Percentiles rank a stretch among this genome's conserved stretches.
phyloP scores from a whole-genome alignment of 2,329 filamentous ascomycete species.

The Aureobasidium leucospermi region DNA sequence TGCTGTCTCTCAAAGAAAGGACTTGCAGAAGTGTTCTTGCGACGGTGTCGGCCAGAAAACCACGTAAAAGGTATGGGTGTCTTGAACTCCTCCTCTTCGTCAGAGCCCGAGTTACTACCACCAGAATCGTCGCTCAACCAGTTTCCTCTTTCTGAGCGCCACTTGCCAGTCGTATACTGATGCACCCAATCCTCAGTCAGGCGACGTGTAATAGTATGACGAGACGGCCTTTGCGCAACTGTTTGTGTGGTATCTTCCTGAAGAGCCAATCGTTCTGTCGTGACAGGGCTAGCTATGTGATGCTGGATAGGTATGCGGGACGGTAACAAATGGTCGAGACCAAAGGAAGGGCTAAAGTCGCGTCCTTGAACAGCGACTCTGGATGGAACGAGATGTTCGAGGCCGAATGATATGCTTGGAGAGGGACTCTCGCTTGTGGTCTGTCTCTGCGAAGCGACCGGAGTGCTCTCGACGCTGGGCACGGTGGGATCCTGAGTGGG shows the following conservation, averaged over 20 bases:
- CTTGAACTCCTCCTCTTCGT: constrained; percentile 18
- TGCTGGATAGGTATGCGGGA: constrained; percentile 19
- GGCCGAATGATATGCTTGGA: constrained; percentile 25
- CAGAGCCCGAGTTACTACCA: constrained; percentile 46
- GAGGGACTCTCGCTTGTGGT: constrained; percentile 21
- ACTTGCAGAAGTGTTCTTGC: constrained; percentile 10
- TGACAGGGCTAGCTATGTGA: constrained; percentile 12
- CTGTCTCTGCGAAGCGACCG: constrained; percentile 18
- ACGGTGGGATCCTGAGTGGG: constrained; percentile 32
- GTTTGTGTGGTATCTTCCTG: background rate
- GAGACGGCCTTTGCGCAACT: background rate
- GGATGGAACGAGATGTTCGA: constrained; percentile 30
- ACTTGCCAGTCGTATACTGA: constrained; percentile 53
- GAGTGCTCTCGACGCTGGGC: background rate
- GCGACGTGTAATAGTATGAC: constrained; percentile 42
- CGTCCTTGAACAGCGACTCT: constrained; percentile 16
- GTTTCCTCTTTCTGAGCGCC: constrained; percentile 67
- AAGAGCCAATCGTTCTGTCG: constrained; percentile 7
- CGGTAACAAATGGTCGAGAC: constrained; percentile 30
- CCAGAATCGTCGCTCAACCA: constrained; percentile 77
- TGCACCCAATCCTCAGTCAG: constrained; percentile 78
- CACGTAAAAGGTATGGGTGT: constrained; percentile 17
- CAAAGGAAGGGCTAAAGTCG: constrained; percentile 21
- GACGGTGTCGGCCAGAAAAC: constrained; percentile 15
- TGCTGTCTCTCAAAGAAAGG: background rate